Evolutionary conservation across 352 stramenopile species (phyloP).

Genomic region (Plasmopara halstedii): DNA sequence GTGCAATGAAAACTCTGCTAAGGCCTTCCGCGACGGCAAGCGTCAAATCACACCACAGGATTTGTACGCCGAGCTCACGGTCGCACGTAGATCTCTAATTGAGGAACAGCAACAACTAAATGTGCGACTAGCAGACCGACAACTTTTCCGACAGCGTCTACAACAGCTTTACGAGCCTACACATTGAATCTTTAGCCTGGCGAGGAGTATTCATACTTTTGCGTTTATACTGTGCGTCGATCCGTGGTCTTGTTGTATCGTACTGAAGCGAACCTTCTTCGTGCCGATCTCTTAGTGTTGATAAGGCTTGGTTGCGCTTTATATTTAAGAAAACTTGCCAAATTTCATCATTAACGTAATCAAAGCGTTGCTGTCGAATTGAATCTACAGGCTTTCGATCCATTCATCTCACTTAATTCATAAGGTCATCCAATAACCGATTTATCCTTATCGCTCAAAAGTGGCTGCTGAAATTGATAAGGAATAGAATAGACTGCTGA

Average conservation of each 20-base stretch:
- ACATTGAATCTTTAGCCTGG: constrained; percentile 6
- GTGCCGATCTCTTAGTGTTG: no score
- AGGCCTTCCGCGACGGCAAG: constrained; percentile 23
- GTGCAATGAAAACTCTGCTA: constrained; percentile 19
- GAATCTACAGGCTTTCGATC: no score
- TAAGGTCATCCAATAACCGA: no score
- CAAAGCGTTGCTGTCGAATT: no score
- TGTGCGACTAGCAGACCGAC: constrained; percentile 29
- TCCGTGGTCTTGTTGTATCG: not conserved
- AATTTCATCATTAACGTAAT: no score
- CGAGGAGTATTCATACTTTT: constrained; percentile 2
- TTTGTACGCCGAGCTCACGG: constrained; percentile 34
- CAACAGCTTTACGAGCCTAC: constrained; percentile 40
- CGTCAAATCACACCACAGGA: constrained; percentile 26
- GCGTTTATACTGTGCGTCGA: constrained; percentile 17
- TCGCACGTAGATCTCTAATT: constrained; percentile 29
- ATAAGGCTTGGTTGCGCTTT: not conserved
- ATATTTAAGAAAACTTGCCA: not conserved
- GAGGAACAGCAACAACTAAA: constrained; percentile 37
- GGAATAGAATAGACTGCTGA: no score
- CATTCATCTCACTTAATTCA: no score
- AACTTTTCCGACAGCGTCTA: constrained; percentile 34
- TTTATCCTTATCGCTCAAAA: no score
- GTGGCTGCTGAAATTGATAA: no score
- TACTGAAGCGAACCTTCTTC: not conserved